Conservation (phyloP, 306 rosid genomes). For the Aeschynomene evenia region DNA sequence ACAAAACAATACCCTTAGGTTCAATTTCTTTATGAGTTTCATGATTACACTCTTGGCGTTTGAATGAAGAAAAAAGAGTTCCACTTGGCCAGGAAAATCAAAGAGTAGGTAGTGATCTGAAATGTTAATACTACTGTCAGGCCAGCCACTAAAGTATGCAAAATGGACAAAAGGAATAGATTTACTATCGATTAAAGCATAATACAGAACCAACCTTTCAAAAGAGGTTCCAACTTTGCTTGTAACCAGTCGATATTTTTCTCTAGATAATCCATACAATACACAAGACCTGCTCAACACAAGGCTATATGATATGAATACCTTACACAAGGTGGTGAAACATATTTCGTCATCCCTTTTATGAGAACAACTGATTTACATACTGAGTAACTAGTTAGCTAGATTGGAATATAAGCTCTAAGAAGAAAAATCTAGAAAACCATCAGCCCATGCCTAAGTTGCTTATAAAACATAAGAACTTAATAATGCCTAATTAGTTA, state of each 20-base stretch:
- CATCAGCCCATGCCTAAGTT: background rate
- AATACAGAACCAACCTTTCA: slow-evolving; percentile 65
- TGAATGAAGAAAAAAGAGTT: slow-evolving; percentile 83
- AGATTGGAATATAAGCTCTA: background rate
- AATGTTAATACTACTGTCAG: slow-evolving; percentile 36
- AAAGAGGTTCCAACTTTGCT: slow-evolving; percentile 74
- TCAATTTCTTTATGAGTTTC: slow-evolving; percentile 72
- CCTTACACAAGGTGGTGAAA: background rate
- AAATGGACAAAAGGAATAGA: slow-evolving; percentile 19
- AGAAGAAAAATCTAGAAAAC: slow-evolving; percentile 12
- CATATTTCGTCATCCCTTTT: background rate
- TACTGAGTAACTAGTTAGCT: background rate
- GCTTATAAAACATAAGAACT: background rate
- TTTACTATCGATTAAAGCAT: no score
- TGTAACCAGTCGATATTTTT: slow-evolving; percentile 91
- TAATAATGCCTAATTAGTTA: background rate
- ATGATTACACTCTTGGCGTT: slow-evolving; percentile 75
- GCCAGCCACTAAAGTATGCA: background rate
- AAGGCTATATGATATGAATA: slow-evolving; percentile 20
- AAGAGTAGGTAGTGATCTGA: slow-evolving; percentile 96
- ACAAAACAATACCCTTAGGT: slow-evolving; percentile 63
- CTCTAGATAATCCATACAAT: slow-evolving; percentile 95
- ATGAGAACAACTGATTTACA: background rate
- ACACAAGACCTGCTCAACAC: slow-evolving; percentile 71
- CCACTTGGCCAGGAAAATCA: slow-evolving; percentile 99